Conservation (phyloP, 148 eudicot genomes). For the Silene conica region DNA sequence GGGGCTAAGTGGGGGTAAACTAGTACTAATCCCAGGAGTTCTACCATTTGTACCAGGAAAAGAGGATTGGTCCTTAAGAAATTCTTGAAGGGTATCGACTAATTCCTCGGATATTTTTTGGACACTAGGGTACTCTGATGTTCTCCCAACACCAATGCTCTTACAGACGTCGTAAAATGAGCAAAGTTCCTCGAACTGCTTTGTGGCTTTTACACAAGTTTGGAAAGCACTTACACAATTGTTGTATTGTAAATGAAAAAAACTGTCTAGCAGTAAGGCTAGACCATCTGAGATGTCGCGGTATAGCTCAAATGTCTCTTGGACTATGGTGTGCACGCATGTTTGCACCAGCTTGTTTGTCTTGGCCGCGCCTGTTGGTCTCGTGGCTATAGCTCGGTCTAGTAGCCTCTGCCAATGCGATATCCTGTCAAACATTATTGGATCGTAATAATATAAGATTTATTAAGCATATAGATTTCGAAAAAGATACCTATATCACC, state of each 20-base stretch:
- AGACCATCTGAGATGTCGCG: slow-evolving; percentile 70
- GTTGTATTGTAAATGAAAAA: slow-evolving; percentile 65
- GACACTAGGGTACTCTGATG: slow-evolving; percentile 69
- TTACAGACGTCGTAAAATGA: slow-evolving; percentile 55
- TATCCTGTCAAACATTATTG: slow-evolving; percentile 27
- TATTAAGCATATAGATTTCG: background rate
- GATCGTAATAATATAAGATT: no score
- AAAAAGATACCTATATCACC: background rate
- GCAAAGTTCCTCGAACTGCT: slow-evolving; percentile 61
- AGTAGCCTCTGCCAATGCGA: slow-evolving; percentile 72
- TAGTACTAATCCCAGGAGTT: slow-evolving; percentile 21
- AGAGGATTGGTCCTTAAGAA: slow-evolving; percentile 67
- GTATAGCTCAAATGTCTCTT: slow-evolving; percentile 79
- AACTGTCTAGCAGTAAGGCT: slow-evolving; percentile 59
- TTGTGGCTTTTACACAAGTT: slow-evolving; percentile 62
- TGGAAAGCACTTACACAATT: slow-evolving; percentile 62
- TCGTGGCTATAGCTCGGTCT: slow-evolving; percentile 76
- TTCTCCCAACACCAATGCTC: slow-evolving; percentile 56
- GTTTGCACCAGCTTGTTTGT: slow-evolving; percentile 52
- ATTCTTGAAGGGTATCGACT: slow-evolving; percentile 60
- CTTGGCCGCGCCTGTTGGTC: slow-evolving; percentile 73
- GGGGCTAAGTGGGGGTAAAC: slow-evolving; percentile 27
- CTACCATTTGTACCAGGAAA: slow-evolving; percentile 32
- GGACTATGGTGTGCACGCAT: slow-evolving; percentile 59
- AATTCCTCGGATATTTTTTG: slow-evolving; percentile 56